Evolutionary conservation across 345 rosid species (phyloP).

Genomic region (Aurinia saxatilis): DNA sequence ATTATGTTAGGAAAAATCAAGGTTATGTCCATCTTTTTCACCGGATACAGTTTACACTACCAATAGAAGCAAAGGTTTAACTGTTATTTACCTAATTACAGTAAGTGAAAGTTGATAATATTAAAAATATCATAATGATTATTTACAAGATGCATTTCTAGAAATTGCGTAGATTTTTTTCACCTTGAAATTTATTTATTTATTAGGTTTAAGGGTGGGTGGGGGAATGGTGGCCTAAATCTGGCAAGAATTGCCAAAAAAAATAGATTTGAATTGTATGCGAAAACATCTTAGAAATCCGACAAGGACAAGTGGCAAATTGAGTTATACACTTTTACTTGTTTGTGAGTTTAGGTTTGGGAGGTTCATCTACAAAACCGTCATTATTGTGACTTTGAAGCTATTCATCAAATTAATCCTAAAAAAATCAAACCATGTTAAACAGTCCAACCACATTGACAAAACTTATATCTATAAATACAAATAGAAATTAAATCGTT

Average conservation of each 20-base stretch:
- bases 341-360: conserved; percentile 22
- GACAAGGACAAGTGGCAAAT: conserved; percentile 13
- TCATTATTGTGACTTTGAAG: conserved; percentile 13
- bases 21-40: neutral
- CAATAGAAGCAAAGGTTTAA: neutral
- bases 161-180: neutral
- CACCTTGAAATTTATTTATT: neutral
- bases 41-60: neutral
- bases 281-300: neutral
- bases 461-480: conserved; percentile 22
- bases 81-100: neutral
- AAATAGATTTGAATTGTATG: conserved; percentile 1
- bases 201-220: conserved; percentile 3
- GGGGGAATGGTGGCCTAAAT: conserved; percentile 26
- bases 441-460: conserved; percentile 16
- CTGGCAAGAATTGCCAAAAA: conserved; percentile 12
- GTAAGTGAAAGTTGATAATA: neutral
- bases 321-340: conserved; percentile 12
- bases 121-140: neutral
- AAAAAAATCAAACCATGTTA: conserved; percentile 12
- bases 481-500: neutral
- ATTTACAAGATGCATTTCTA: neutral
- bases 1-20: neutral
- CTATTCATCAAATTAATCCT: neutral
- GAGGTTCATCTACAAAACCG: conserved; percentile 26